Evolutionary conservation across 495 filamentous ascomycete species (phyloP), one percentile per base, ranked within the genome.

Genomic region (Cercophora sp.): DNA sequence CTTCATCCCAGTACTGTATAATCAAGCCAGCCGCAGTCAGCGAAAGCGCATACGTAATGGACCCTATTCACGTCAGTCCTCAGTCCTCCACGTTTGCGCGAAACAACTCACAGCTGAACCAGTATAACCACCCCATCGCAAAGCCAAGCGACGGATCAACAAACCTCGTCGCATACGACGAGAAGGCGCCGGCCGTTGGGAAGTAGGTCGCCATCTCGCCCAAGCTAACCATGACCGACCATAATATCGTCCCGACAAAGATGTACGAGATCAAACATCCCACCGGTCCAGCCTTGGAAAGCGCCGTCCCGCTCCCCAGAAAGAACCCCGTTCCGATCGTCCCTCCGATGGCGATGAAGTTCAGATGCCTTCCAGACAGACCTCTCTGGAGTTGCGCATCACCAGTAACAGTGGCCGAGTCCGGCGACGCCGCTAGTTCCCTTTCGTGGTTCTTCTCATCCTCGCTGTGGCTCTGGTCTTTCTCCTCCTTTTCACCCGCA

Each of bases 291-390:
- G 82, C 74, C 23, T 70, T 77, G 13, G 79, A 73, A 48, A 89
- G 76, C 9, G 83, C 79, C 36, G 68, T 69, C 24, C 86, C 85
- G 47, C 81, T 85, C 49, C 87, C 85, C 20, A 89, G 70, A 71
- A 91, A 90, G 32, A 90, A 72, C 40, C 85, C 86, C 3, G 86
- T 90, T 11, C 86, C 87, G 58, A 90, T 85, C 16, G 85, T 85
- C 43, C 85, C 85, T 58, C 86, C 86, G n/a, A 79, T 64, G 39
- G 75, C 82, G 58, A 86, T 85, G 49, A 87, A 75, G 64, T 86
- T 82, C 54, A 74, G 70, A 48, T 82, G 71, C 18, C 83, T 74
- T 11, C 70, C 80, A 13, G 59, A 63, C 48, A 65, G 45, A 18
- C 51, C 48, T 4, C 62, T 51, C 29, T 63, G 59, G 11, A 65